Conservation (phyloP, 805 yeast genomes). For the Yamadazyma takamatsuzukensis region DNA sequence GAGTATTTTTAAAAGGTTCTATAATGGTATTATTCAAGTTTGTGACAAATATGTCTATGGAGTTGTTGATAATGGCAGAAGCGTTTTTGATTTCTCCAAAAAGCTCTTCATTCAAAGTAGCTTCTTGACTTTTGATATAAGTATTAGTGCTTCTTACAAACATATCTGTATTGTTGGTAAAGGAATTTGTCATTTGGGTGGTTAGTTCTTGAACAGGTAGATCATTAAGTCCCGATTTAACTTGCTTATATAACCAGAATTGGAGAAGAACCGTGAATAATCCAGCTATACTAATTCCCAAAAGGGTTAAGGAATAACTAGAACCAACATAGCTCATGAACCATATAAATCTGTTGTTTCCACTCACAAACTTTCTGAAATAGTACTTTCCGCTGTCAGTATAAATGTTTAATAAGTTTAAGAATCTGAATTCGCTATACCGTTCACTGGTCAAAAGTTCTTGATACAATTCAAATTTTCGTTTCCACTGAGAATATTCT, state of each 20-base stretch:
- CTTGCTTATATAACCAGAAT: conserved; percentile 37
- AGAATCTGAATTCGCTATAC: conserved; percentile 8
- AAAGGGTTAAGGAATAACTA: conserved; percentile 44
- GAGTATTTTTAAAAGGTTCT: conserved; percentile 63
- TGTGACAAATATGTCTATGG: conserved; percentile 54
- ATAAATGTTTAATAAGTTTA: conserved; percentile 12
- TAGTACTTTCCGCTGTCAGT: conserved; percentile 12
- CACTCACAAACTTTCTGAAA: conserved; percentile 8
- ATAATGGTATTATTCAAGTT: conserved; percentile 58
- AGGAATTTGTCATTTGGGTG: conserved; percentile 1
- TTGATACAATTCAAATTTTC: conserved; percentile 30
- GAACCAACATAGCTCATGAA: conserved; percentile 49
- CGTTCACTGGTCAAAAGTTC: conserved; percentile 6
- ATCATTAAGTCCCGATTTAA: conserved; percentile 14
- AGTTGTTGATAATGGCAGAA: conserved; percentile 54
- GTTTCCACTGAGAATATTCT: conserved; percentile 49
- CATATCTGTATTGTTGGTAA: conserved; percentile 2
- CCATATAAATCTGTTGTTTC: conserved; percentile 32
- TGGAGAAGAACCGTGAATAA: conserved; percentile 53
- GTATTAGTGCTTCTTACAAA: conserved; percentile 43
- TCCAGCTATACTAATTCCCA: conserved; percentile 58
- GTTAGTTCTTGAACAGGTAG: conserved; percentile 7
- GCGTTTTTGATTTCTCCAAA: conserved; percentile 64
- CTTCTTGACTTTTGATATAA: conserved; percentile 48
- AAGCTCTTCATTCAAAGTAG: conserved; percentile 54